Conservation (phyloP, 345 rosid species). For the Pistacia atlantica region DNA sequence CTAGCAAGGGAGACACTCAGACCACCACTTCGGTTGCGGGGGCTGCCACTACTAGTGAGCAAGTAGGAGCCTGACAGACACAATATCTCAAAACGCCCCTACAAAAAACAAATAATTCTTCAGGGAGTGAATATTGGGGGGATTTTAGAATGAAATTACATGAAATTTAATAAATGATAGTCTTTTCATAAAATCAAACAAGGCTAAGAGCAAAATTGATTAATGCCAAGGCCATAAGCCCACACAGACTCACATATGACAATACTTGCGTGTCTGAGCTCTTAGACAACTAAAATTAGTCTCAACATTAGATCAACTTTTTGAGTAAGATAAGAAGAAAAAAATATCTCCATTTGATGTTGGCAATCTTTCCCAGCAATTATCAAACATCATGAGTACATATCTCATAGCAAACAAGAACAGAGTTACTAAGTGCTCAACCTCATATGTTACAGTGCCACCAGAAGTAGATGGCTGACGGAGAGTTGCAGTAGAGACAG, state of each 20-base stretch:
- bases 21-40: constrained; percentile 66
- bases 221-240: neutral
- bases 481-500: constrained; percentile 86
- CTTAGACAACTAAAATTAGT: neutral
- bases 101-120: constrained; percentile 19
- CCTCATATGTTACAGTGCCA: constrained; percentile 90
- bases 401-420: neutral
- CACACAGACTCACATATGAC: neutral
- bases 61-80: constrained; percentile 80
- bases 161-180: neutral
- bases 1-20: constrained; percentile 89
- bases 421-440: constrained; percentile 24
- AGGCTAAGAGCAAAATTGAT: neutral
- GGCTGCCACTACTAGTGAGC: constrained; percentile 45
- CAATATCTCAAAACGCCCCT: constrained; percentile 92
- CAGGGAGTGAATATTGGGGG: neutral
- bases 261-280: too few relatives aligned
- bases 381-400: neutral
- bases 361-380: neutral
- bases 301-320: neutral
- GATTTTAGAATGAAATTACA: neutral
- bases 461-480: constrained; percentile 78
- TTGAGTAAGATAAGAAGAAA: neutral
- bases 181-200: neutral
- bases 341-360: neutral